phyloP scores from a whole-genome alignment of 208 protist genomes.

The Tritrichomonas foetus region DNA sequence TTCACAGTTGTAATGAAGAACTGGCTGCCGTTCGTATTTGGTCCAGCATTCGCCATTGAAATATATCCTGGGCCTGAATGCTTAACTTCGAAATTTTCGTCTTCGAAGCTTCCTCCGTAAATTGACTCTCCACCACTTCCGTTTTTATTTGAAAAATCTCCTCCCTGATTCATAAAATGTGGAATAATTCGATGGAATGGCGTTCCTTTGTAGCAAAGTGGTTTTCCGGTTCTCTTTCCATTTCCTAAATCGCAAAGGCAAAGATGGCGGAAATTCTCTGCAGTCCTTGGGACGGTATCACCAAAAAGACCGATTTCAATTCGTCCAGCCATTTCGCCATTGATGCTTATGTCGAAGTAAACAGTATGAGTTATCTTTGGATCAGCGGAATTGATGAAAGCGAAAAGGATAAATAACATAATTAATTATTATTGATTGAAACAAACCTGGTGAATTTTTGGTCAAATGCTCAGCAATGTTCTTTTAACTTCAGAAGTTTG shows the following conservation, averaged over 20 bases:
- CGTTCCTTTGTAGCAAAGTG: conserved; percentile 64
- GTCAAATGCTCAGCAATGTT: too few relatives aligned
- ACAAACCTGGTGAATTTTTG: too few relatives aligned
- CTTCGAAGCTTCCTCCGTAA: conserved; percentile 59
- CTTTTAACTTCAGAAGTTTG: too few relatives aligned
- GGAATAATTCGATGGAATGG: conserved; percentile 67
- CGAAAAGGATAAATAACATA: too few relatives aligned
- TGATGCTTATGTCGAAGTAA: conserved; percentile 60
- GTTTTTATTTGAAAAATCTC: conserved; percentile 63
- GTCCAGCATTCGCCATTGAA: conserved; percentile 71
- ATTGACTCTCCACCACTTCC: conserved; percentile 66
- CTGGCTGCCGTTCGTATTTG: conserved; percentile 66
- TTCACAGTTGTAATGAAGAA: conserved; percentile 70
- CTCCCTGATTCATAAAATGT: conserved; percentile 70
- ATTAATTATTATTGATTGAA: too few relatives aligned
- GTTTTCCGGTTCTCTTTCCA: neutral
- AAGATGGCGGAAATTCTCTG: conserved; percentile 57
- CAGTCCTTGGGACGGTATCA: conserved; percentile 59
- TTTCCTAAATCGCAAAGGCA: conserved; percentile 59
- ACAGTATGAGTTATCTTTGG: too few relatives aligned
- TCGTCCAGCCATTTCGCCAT: conserved; percentile 48
- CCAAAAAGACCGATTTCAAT: conserved; percentile 56
- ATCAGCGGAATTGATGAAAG: too few relatives aligned
- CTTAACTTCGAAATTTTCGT: conserved; percentile 54
- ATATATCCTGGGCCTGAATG: conserved; percentile 60